Evolutionary conservation across 495 filamentous ascomycete species (phyloP), one percentile per base, ranked within the genome.

Genomic region (Aspergillus wentii): DNA sequence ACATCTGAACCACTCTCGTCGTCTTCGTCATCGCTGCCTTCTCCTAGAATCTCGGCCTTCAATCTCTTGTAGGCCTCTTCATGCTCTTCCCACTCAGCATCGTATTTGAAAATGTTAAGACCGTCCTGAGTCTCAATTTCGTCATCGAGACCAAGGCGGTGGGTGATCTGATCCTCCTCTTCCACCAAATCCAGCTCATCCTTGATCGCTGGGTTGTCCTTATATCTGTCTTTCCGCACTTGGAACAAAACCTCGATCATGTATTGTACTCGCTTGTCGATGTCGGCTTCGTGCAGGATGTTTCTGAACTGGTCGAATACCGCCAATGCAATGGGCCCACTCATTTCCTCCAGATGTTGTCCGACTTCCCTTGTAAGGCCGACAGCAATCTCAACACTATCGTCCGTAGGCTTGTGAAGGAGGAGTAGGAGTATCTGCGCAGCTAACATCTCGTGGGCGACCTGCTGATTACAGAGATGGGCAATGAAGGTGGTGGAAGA

Each of bases 231-330:
- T 61, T 95, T 97, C 35, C 92, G 80, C 21, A 96, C 82, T 61
- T 97, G 89, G 62, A 99, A 97, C 38, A 99, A 68, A 7, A 96
- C 91, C 56, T 99, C 92, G 43, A 99, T 94, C 88, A 94, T 94
- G 59, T 96, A 97, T 64, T 97, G 92, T 20, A 90, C 86, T 40
- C 92, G 73, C 65, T 94, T 95, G 52, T 99, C 92, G 52, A 97
- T 91, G 52, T 89, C 88, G 23, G 87, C 86, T 57, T 97, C 94
- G 60, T 97, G 88, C 7, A 99, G 71, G 47, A 97, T 97, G 40
- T 79, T 88, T 35, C 92, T 69, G 67, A 99, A 94, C 56, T 95
- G 90, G 51, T 97, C 94, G 43, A 92, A 99, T 11, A 99, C 86
- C 30, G 80, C 85, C 39, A 88, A 75, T 15, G 87, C 84, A 49